A percentile compares a stretch with the other conserved stretches of the same genome.
Evolutionary conservation across 2,329 filamentous ascomycete species (phyloP).

Genomic region (Nemania abortiva): DNA sequence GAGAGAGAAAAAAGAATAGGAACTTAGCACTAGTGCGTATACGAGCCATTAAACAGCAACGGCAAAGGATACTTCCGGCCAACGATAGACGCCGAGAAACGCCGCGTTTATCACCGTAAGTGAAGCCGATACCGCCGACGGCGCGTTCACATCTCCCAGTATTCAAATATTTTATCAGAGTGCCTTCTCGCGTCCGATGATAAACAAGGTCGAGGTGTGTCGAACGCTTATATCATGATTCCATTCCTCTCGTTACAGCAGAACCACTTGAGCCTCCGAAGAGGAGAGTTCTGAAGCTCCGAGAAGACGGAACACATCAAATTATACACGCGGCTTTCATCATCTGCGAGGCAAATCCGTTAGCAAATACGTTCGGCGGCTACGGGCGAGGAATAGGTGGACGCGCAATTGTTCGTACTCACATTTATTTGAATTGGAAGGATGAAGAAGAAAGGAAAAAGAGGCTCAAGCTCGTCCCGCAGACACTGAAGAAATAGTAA

Average conservation of each 20-base stretch:
- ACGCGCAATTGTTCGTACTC: conserved; percentile 59
- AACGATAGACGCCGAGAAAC: neutral
- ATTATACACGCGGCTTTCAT: conserved; percentile 99
- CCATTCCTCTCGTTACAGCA: conserved; percentile 72
- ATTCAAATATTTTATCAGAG: conserved; percentile 78
- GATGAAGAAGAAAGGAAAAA: conserved; percentile 76
- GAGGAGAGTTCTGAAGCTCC: conserved; percentile 84
- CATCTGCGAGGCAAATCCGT: conserved; percentile 73
- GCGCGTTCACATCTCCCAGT: conserved; percentile 45
- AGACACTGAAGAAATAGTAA: conserved; percentile 38
- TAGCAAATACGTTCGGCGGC: conserved; percentile 36
- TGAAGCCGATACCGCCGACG: neutral
- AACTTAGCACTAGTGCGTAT: neutral
- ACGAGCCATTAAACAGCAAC: neutral
- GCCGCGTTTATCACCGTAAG: no score
- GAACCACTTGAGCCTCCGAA: conserved; percentile 93
- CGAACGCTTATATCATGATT: conserved; percentile 98
- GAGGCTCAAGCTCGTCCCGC: conserved; percentile 49
- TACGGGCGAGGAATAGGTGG: neutral
- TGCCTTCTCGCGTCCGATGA: conserved; percentile 95
- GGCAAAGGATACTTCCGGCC: neutral
- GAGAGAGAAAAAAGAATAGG: neutral
- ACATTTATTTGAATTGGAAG: conserved; percentile 99
- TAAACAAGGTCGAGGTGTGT: conserved; percentile 98
- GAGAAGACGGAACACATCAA: conserved; percentile 80